Percentiles rank a stretch among this genome's conserved stretches.
phyloP scores from a whole-genome alignment of 805 yeast species.

The Ogataea trehalophila region DNA sequence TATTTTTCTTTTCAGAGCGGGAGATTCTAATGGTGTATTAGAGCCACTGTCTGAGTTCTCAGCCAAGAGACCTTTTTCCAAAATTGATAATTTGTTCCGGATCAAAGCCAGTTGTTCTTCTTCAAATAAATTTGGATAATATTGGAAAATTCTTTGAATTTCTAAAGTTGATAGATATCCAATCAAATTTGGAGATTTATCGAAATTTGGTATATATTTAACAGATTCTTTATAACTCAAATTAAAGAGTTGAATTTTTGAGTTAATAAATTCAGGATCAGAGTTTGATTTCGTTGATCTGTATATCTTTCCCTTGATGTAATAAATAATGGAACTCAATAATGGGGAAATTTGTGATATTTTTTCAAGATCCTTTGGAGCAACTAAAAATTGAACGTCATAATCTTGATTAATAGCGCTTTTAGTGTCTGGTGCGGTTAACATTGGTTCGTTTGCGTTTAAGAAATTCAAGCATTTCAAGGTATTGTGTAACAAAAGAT shows the following conservation, averaged over 20 bases:
- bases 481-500: conserved; percentile 8
- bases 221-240: conserved; percentile 15
- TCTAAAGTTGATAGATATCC: conserved; percentile 9
- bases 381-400: background rate
- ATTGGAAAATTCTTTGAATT: conserved; percentile 3
- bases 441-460: background rate
- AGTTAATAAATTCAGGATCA: conserved; percentile 17
- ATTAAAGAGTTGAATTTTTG: conserved; percentile 14
- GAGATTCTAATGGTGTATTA: too few species aligned
- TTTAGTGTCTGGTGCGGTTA: background rate
- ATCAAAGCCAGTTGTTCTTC: conserved; percentile 5
- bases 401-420: background rate
- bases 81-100: background rate
- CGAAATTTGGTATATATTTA: background rate
- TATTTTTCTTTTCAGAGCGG: too few species aligned
- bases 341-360: conserved; percentile 20
- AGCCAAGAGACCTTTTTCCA: background rate
- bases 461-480: conserved; percentile 2
- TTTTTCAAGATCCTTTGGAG: conserved; percentile 3
- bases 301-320: conserved; percentile 16
- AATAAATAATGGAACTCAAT: conserved; percentile 22
- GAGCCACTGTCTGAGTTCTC: background rate
- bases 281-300: conserved; percentile 5
- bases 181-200: background rate
- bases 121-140: conserved; percentile 7